A percentile compares a stretch with the other conserved stretches of the same genome.
phyloP scores from a whole-genome alignment of 2,329 filamentous ascomycete species.

The Fusarium cicatricum region DNA sequence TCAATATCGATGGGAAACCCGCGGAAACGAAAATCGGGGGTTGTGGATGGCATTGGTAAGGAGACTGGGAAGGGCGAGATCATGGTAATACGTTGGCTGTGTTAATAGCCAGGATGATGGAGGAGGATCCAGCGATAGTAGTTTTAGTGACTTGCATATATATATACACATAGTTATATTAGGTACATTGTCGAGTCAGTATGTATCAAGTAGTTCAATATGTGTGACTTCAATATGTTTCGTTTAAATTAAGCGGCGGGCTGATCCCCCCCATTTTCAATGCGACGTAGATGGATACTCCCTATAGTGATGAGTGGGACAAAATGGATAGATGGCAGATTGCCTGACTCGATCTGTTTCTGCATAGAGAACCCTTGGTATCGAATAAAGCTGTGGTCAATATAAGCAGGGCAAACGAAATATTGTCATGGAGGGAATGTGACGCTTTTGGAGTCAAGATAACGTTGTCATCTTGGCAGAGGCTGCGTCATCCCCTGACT shows the following conservation, averaged over 20 bases:
- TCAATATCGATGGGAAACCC: slow-evolving; percentile 7
- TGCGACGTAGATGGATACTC: slow-evolving; percentile 2
- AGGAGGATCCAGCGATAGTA: slow-evolving; percentile 14
- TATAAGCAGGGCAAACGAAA: slow-evolving; percentile 1
- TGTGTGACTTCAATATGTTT: background rate
- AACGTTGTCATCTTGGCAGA: slow-evolving; percentile 24
- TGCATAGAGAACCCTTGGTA: background rate
- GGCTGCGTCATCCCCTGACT: slow-evolving; percentile 7
- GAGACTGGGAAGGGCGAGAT: slow-evolving; percentile 11
- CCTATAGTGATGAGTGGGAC: slow-evolving; percentile 1
- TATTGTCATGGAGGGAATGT: slow-evolving; percentile 11
- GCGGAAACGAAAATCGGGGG: slow-evolving; percentile 13
- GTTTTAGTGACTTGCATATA: slow-evolving; percentile 19
- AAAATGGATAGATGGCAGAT: background rate
- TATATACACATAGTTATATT: slow-evolving; percentile 33
- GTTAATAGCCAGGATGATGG: slow-evolving; percentile 1
- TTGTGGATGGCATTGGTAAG: slow-evolving; percentile 7
- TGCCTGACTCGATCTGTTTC: slow-evolving; percentile 3
- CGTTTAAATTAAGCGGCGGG: background rate
- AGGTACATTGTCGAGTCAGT: slow-evolving; percentile 1
- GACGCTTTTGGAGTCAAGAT: slow-evolving; percentile 13
- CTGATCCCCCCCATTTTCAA: background rate
- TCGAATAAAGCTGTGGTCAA: slow-evolving; percentile 5
- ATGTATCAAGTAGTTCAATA: background rate
- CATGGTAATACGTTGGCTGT: slow-evolving; percentile 24